Percentiles rank a stretch among this genome's conserved stretches.
These are phyloP conservation scores for Neurospora sp. DNA, from an alignment of 2,329 filamentous ascomycete species.

Conservation along the genomic window DNA sequence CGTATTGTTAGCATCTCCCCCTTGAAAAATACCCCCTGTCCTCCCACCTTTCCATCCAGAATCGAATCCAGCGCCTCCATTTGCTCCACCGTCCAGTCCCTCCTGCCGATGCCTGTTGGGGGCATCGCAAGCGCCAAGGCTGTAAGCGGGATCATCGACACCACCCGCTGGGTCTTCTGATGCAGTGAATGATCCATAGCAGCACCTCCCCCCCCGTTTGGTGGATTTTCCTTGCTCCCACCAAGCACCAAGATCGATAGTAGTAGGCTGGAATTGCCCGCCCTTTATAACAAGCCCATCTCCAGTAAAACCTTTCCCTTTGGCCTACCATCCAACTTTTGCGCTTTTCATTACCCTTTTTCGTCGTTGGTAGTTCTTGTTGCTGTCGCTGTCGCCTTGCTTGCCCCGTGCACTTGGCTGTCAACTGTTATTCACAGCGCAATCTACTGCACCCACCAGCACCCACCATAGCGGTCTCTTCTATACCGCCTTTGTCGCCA, in stretches of 20 bases:
- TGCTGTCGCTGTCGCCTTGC: not conserved
- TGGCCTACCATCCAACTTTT: not conserved
- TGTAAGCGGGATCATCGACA: not conserved
- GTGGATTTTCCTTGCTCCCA: not conserved
- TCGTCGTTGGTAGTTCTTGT: not conserved
- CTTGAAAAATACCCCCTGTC: not conserved
- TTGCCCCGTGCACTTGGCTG: not conserved
- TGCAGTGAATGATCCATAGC: not conserved
- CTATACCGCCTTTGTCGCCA: not conserved
- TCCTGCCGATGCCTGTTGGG: not conserved
- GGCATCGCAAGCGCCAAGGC: not conserved
- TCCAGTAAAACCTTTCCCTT: not conserved
- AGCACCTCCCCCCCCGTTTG: not conserved
- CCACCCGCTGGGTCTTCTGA: not conserved
- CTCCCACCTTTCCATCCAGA: not conserved
- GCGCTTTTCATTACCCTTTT: not conserved
- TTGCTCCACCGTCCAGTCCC: not conserved
- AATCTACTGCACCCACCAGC: not conserved
- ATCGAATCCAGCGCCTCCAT: not conserved
- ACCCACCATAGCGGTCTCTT: not conserved
- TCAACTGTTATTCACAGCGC: not conserved
- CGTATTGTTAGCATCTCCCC: not conserved
- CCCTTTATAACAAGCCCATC: not conserved
- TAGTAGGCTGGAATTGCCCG: not conserved
- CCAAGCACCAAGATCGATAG: not conserved